Percentiles rank a stretch among this genome's conserved stretches.
Conservation (phyloP, 495 filamentous ascomycete species). For the Hypoxylon lienhwacheense region DNA sequence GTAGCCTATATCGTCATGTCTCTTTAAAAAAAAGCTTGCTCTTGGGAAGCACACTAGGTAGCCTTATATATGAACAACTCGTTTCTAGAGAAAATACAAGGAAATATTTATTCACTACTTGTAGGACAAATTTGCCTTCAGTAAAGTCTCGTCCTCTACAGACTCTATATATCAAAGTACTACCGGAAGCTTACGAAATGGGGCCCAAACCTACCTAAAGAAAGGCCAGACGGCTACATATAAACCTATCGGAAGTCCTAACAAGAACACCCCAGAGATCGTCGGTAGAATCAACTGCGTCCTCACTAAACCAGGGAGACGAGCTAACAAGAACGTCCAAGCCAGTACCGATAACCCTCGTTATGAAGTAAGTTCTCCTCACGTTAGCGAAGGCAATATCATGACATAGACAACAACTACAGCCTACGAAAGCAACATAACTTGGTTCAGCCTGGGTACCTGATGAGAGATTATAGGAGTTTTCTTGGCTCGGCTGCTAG, state of each 20-base stretch:
- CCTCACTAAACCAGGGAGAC: conserved; percentile 41
- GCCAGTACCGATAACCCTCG: conserved; percentile 41
- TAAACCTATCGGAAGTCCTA: conserved; percentile 43
- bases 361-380: conserved; percentile 39
- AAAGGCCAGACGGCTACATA: conserved; percentile 42
- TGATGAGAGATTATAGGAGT: no score
- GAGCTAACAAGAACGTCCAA: conserved; percentile 43
- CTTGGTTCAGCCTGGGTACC: conserved; percentile 33
- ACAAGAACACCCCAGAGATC: conserved; percentile 44
- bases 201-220: conserved; percentile 28
- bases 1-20: conserved; percentile 19
- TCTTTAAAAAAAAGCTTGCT: conserved; percentile 11
- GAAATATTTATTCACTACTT: not conserved
- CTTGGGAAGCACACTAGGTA: not conserved
- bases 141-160: not conserved
- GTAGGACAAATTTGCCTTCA: not conserved
- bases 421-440: conserved; percentile 44
- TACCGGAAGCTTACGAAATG: conserved; percentile 6
- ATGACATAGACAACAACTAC: conserved; percentile 41
- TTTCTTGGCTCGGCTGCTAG: no score
- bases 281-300: conserved; percentile 40
- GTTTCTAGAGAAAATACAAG: not conserved
- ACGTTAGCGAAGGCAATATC: not conserved
- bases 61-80: conserved; percentile 12
- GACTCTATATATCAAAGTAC: not conserved